Evolutionary conservation across 805 yeast genomes (phyloP).

Genomic region (Grigorovia yakushimaensis): DNA sequence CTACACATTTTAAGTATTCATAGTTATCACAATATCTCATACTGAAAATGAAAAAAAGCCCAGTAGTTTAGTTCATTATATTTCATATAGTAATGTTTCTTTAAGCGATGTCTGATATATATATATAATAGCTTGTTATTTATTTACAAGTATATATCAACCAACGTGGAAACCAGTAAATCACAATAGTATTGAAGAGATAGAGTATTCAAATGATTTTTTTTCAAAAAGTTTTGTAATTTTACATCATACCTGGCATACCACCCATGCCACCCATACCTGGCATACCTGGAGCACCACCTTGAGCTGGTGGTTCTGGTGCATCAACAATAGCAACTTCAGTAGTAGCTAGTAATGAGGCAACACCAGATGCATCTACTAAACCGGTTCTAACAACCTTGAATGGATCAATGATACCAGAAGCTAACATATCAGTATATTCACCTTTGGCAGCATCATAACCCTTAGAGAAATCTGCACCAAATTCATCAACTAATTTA

Average conservation of each 20-base stretch:
- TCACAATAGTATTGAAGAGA: background rate
- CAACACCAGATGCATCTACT: slow-evolving; percentile 95
- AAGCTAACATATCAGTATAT: slow-evolving; percentile 89
- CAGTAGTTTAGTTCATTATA: background rate
- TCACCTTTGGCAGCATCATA: slow-evolving; percentile 88
- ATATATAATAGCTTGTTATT: slow-evolving; percentile 1
- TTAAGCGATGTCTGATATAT: background rate
- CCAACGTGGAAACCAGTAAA: background rate
- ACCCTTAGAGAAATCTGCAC: slow-evolving; percentile 76
- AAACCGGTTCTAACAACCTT: slow-evolving; percentile 94
- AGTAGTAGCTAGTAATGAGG: slow-evolving; percentile 92
- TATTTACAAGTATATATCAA: slow-evolving; percentile 6
- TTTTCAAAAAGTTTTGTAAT: background rate
- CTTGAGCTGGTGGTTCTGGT: slow-evolving; percentile 66
- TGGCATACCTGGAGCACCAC: slow-evolving; percentile 41
- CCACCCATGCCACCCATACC: slow-evolving; percentile 45
- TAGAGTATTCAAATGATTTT: background rate
- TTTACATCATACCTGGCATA: slow-evolving; percentile 31
- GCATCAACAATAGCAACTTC: slow-evolving; percentile 97
- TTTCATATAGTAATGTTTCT: background rate
- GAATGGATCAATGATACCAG: slow-evolving; percentile 98
- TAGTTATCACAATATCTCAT: too few species aligned
- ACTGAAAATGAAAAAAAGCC: too few species aligned
- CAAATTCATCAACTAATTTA: slow-evolving; percentile 47
- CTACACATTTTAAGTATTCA: too few species aligned